These are phyloP conservation scores for Suhomyces maxii DNA, from an alignment of 1,139 yeast genomes.

Conservation along the genomic window DNA sequence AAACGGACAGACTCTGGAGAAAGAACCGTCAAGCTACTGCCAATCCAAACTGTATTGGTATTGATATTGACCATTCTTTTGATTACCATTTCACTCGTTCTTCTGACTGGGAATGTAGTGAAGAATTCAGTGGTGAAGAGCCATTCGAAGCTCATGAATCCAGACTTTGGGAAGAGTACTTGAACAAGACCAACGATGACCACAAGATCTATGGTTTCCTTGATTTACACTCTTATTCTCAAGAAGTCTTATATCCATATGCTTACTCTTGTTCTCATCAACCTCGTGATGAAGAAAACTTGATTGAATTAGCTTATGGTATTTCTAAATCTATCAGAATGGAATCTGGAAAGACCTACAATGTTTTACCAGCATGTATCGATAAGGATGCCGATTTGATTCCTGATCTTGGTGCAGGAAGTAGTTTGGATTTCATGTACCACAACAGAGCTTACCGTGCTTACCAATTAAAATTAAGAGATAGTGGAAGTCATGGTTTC, in stretches of 20 bases:
- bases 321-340: constrained; percentile 69
- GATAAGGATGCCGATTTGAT: constrained; percentile 69
- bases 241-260: constrained; percentile 79
- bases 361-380: constrained; percentile 75
- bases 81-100: constrained; percentile 71
- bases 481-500: constrained; percentile 82
- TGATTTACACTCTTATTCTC: constrained; percentile 83
- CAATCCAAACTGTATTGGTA: constrained; percentile 69
- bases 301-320: constrained; percentile 80
- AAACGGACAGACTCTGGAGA: constrained; percentile 78
- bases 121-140: constrained; percentile 74
- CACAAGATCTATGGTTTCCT: constrained; percentile 73
- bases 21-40: constrained; percentile 81
- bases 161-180: constrained; percentile 58
- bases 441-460: constrained; percentile 83
- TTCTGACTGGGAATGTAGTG: constrained; percentile 73
- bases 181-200: constrained; percentile 57
- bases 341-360: constrained; percentile 60
- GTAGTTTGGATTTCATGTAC: constrained; percentile 82
- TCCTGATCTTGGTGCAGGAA: constrained; percentile 79
- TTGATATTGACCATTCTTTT: constrained; percentile 85
- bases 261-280: constrained; percentile 72
- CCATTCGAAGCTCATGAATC: constrained; percentile 82
- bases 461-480: constrained; percentile 77
- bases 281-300: constrained; percentile 79